Evolutionary conservation across 2,329 filamentous ascomycete genomes (phyloP).

Genomic region (Pseudonectria buxi): DNA sequence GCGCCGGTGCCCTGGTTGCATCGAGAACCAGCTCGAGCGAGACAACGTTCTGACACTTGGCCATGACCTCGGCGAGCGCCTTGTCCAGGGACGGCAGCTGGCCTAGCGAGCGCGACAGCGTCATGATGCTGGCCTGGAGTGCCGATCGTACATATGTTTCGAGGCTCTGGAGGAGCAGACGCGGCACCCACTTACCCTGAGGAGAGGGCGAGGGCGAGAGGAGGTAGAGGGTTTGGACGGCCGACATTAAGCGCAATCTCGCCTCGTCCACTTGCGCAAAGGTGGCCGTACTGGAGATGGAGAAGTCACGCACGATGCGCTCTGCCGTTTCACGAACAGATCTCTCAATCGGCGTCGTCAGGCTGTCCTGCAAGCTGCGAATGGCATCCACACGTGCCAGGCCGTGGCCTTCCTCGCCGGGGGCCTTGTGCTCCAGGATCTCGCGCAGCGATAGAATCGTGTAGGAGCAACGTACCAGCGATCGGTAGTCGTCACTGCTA

Average conservation of each 20-base stretch:
- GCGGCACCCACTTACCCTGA: constrained; percentile 55
- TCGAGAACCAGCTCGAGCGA: constrained; percentile 74
- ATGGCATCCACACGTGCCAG: constrained; percentile 69
- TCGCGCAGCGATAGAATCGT: constrained; percentile 71
- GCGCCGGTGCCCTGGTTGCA: constrained; percentile 57
- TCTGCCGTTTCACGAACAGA: constrained; percentile 68
- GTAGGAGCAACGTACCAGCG: constrained; percentile 74
- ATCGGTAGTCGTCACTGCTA: constrained; percentile 65
- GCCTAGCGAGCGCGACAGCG: constrained; percentile 67
- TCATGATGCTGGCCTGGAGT: constrained; percentile 69
- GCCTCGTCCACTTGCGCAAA: constrained; percentile 66
- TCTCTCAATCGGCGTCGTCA: constrained; percentile 67
- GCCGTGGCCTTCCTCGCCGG: constrained; percentile 68
- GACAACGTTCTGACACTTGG: constrained; percentile 85
- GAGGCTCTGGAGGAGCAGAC: constrained; percentile 66
- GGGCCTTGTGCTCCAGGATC: constrained; percentile 58
- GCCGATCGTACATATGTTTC: constrained; percentile 78
- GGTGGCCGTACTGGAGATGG: constrained; percentile 52
- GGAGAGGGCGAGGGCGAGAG: constrained; percentile 61
- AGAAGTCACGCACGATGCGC: constrained; percentile 77
- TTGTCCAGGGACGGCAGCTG: constrained; percentile 77
- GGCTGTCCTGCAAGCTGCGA: constrained; percentile 59
- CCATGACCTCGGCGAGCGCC: constrained; percentile 72
- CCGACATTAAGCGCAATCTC: constrained; percentile 65
- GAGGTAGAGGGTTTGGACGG: constrained; percentile 70